Evolutionary conservation across 371 early-diverging fungal genomes (phyloP), one percentile per base, ranked within the genome.

Genomic region (Rhizomucor pusillus): DNA sequence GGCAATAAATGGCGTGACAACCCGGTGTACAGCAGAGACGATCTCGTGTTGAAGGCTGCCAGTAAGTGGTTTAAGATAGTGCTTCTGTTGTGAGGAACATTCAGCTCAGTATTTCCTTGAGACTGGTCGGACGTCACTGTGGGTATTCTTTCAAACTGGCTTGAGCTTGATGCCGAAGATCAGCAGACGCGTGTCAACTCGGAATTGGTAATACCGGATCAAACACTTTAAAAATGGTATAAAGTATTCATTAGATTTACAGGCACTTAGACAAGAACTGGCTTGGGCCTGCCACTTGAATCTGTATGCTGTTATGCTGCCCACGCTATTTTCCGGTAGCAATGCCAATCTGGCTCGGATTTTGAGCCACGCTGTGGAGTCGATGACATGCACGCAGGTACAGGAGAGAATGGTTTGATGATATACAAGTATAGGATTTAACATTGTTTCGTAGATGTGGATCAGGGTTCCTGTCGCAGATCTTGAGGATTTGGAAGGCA

Each of bases 211-310:
- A 51, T 43, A n/a, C n/a, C n/a, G n/a, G n/a, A n/a, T n/a, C n/a
- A n/a, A n/a, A n/a, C n/a, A n/a, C n/a, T n/a, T n/a, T n/a, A n/a
- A n/a, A n/a, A n/a, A n/a, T 22, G 11, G 1, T 0, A 19, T 19
- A 4, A 55, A 33, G 14, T 44, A n/a, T 11, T 18, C 37, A 37
- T 13, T 18, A 18, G 22, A 57, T 12, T 52, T 35, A 52, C 52
- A 75, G 74, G 84, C 82, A 6, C 61, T 90, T 43, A 77, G 74
- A 34, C 90, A 87, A 63, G 87, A 91, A 62, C 57, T 86, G 18
- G 77, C 82, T 5, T 92, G 90, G 89, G 85, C 82, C 0, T 65
- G 85, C 12, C 90, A 92, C 63, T 60, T 91, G 23, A 85, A 88
- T 6, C 58, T 90, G 4, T 62, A 81, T 11, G 77, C 84, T 7